A percentile compares a stretch with the other conserved stretches of the same genome.
phyloP scores from a whole-genome alignment of 1,139 yeast genomes.

The Komagataea norvegica region DNA sequence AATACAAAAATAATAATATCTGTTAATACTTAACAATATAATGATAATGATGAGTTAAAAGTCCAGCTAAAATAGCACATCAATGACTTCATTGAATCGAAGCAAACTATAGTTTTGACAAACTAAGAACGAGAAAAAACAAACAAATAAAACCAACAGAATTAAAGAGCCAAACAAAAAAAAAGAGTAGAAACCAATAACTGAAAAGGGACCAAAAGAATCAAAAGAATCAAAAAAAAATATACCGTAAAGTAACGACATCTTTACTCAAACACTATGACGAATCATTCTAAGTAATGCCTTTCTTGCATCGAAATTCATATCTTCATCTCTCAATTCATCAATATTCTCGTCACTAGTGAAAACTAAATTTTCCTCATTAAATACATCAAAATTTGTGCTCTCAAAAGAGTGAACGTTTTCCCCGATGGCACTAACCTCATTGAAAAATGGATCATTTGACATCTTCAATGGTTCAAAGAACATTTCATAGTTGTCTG shows the following conservation, averaged over 20 bases:
- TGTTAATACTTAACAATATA: neutral
- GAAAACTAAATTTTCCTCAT: conserved; percentile 1
- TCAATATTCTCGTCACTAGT: conserved; percentile 9
- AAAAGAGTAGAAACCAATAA: too few species aligned
- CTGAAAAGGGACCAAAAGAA: too few species aligned
- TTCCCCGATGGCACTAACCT: conserved; percentile 15
- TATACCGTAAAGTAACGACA: neutral
- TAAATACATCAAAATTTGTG: conserved; percentile 7
- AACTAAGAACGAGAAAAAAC: too few species aligned
- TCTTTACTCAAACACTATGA: conserved; percentile 19
- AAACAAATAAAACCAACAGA: too few species aligned
- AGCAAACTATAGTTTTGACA: too few species aligned
- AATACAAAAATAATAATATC: too few species aligned
- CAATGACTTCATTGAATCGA: too few species aligned
- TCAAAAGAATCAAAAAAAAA: neutral
- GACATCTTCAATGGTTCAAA: conserved; percentile 22
- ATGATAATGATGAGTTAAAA: neutral
- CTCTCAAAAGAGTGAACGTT: conserved; percentile 3
- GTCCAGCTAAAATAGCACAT: conserved; percentile 4
- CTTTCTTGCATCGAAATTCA: conserved; percentile 25
- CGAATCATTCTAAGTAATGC: conserved; percentile 26
- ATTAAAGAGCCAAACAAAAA: too few species aligned
- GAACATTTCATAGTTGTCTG: conserved; percentile 15
- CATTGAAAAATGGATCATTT: conserved; percentile 18
- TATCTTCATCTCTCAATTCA: conserved; percentile 13